Conservation (phyloP, 2,329 filamentous ascomycete species). For the Talaromyces islandicus region DNA sequence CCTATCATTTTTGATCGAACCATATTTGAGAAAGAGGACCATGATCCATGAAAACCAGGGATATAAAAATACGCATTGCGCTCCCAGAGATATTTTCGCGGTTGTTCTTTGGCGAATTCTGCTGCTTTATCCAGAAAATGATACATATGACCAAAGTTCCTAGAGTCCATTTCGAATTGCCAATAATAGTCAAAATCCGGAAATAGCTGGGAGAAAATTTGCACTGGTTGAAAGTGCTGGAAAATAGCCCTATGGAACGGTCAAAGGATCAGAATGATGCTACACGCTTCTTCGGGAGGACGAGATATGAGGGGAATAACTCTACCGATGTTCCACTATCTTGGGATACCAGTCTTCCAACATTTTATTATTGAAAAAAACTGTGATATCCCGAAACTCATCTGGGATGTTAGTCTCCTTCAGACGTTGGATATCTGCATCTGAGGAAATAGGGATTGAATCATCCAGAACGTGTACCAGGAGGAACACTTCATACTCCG, state of each 20-base stretch:
- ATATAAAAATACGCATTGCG: constrained; percentile 72
- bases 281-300: background rate
- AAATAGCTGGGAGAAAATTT: constrained; percentile 58
- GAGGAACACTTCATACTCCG: constrained; percentile 71
- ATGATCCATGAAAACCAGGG: constrained; percentile 42
- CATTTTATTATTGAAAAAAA: constrained; percentile 18
- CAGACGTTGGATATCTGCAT: background rate
- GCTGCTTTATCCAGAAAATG: constrained; percentile 55
- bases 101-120: constrained; percentile 62
- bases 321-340: constrained; percentile 1
- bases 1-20: constrained; percentile 37
- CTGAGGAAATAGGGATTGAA: background rate
- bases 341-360: background rate
- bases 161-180: constrained; percentile 67
- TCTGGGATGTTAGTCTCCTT: constrained; percentile 11
- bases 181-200: constrained; percentile 62
- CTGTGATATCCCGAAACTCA: constrained; percentile 27
- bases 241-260: background rate
- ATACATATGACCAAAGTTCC: constrained; percentile 50
- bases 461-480: constrained; percentile 69
- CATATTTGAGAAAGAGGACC: constrained; percentile 60
- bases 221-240: constrained; percentile 38
- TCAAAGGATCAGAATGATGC: background rate
- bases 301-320: background rate
- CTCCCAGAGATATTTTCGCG: constrained; percentile 70